A percentile compares a stretch with the other conserved stretches of the same genome.
These are phyloP conservation scores for Scytalidium sp. DNA, from an alignment of 2,329 filamentous ascomycete species.

Conservation along the genomic window DNA sequence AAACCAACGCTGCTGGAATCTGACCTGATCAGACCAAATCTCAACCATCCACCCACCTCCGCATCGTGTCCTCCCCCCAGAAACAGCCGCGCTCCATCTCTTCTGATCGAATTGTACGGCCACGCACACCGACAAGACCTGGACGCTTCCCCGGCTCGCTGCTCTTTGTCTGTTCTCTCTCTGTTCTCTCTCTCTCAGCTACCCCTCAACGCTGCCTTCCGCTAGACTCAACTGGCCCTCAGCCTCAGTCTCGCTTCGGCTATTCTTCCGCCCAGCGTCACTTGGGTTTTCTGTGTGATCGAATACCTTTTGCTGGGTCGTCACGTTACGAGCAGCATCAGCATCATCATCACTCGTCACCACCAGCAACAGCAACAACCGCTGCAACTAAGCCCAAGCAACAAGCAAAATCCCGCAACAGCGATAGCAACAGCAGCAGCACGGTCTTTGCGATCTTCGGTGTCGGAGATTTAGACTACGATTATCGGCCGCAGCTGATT, in stretches of 20 bases:
- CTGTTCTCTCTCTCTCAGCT: background rate
- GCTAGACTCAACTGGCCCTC: conserved; percentile 4
- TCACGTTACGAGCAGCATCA: background rate
- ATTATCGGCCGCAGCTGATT: conserved; percentile 13
- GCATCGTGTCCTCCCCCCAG: conserved; percentile 2
- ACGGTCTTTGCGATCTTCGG: background rate
- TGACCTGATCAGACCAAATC: background rate
- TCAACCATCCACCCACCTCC: background rate
- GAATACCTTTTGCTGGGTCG: background rate
- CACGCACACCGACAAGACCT: background rate
- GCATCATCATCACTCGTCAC: too few relatives aligned
- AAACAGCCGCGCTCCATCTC: too few relatives aligned
- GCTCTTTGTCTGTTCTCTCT: background rate
- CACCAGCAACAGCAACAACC: conserved; percentile 13
- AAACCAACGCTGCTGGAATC: background rate
- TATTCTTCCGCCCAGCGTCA: conserved; percentile 8
- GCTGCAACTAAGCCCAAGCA: too few relatives aligned
- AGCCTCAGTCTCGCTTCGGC: conserved; percentile 17
- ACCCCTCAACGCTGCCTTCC: conserved; percentile 7
- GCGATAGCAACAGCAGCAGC: background rate
- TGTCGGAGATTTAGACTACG: background rate
- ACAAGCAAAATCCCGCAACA: too few relatives aligned
- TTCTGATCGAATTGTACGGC: conserved; percentile 13
- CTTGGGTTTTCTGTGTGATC: background rate
- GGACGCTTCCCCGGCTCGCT: background rate